phyloP scores from a whole-genome alignment of 2,329 filamentous ascomycete species.

The Fusarium sp. region DNA sequence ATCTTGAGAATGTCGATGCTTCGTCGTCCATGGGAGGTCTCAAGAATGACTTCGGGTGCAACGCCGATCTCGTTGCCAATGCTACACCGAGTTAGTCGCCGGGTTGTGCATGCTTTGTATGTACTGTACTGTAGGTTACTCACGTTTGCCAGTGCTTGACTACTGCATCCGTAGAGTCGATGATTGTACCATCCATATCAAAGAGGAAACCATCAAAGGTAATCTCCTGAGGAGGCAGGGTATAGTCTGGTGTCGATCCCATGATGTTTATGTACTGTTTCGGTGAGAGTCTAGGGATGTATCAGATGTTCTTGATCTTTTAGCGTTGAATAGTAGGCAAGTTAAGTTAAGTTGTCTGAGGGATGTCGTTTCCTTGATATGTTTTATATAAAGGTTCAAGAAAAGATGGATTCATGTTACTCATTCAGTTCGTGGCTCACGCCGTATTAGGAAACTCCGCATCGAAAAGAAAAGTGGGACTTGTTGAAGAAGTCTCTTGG shows the following conservation, averaged over 20 bases:
- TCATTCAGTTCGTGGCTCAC: constrained; percentile 10
- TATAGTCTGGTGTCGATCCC: constrained; percentile 53
- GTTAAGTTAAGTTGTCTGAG: no score
- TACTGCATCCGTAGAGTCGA: constrained; percentile 82
- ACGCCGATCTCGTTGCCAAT: constrained; percentile 86
- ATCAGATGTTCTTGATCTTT: not conserved
- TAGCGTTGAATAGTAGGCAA: no score
- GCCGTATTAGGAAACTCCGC: constrained; percentile 46
- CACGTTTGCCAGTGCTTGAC: constrained; percentile 81
- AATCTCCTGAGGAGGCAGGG: constrained; percentile 57
- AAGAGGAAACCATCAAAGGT: constrained; percentile 70
- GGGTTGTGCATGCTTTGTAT: not conserved
- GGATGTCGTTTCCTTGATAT: not conserved
- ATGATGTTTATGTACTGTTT: constrained; percentile 38
- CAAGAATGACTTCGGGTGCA: constrained; percentile 83
- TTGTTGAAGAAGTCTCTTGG: not conserved
- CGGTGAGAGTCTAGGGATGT: not conserved
- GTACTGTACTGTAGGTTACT: constrained; percentile 43
- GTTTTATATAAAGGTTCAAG: constrained; percentile 5
- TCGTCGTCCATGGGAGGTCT: constrained; percentile 90
- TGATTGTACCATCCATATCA: constrained; percentile 86
- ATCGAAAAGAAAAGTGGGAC: constrained; percentile 14
- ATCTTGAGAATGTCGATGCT: constrained; percentile 87
- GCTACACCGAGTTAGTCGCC: constrained; percentile 54
- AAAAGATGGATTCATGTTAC: constrained; percentile 3